phyloP scores from a whole-genome alignment of 1,284 basidiomycete genomes.

The Marasmius oreades region DNA sequence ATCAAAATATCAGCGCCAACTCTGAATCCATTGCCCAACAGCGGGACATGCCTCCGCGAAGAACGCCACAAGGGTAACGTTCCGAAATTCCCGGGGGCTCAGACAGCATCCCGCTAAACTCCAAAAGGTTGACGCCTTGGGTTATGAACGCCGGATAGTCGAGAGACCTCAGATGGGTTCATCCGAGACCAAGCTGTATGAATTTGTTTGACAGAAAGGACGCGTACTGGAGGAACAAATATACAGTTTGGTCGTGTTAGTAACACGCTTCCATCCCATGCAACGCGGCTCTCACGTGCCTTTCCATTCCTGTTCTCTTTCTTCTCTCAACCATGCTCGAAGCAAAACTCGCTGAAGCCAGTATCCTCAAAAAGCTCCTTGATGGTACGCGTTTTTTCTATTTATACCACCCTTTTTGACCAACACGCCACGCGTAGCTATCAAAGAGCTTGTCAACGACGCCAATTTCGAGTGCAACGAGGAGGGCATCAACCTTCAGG shows the following conservation, averaged over 20 bases:
- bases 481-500: constrained; percentile 92
- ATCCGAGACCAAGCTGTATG: too few species aligned
- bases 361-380: constrained; percentile 81
- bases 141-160: too few species aligned
- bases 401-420: not conserved
- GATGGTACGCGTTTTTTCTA: constrained; percentile 58
- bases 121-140: too few species aligned
- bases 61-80: too few species aligned
- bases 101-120: too few species aligned
- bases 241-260: not conserved
- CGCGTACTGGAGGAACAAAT: too few species aligned
- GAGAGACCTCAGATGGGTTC: too few species aligned
- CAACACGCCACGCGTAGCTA: constrained; percentile 51
- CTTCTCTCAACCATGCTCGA: constrained; percentile 67
- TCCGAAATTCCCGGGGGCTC: too few species aligned
- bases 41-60: too few species aligned
- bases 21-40: too few species aligned
- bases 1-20: too few species aligned
- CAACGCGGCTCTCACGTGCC: not conserved
- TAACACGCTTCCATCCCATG: not conserved
- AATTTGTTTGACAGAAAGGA: too few species aligned
- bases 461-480: constrained; percentile 99
- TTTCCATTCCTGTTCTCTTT: not conserved
- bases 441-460: constrained; percentile 97
- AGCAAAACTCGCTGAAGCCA: constrained; percentile 83